Evolutionary conservation across 2,329 filamentous ascomycete species (phyloP).

Genomic region (Pyricularia grisea): DNA sequence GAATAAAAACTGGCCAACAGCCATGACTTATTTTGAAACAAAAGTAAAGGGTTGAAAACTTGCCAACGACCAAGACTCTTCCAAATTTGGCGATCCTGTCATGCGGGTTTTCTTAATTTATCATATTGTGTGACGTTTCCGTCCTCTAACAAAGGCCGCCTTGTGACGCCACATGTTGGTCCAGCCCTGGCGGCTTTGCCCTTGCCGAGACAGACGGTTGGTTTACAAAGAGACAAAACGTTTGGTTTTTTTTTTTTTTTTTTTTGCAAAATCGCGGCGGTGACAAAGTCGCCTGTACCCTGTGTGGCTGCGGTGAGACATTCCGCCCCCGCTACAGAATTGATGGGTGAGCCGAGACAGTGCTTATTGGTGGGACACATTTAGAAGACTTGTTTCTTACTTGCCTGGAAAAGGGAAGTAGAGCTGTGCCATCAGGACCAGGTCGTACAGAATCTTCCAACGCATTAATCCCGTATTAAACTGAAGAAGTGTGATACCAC

Average conservation of each 20-base stretch:
- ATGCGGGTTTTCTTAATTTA: neutral
- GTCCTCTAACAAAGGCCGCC: neutral
- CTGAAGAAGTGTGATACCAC: neutral
- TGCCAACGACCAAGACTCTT: neutral
- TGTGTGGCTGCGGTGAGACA: neutral
- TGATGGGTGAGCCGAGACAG: neutral
- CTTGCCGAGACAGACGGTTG: neutral
- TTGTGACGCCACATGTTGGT: neutral
- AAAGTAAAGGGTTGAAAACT: too few relatives aligned
- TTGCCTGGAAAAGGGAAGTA: neutral
- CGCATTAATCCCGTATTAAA: neutral
- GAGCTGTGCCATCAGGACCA: neutral
- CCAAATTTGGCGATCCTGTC: neutral
- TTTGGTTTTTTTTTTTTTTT: too few relatives aligned
- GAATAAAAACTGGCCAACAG: neutral
- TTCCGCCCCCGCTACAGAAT: neutral
- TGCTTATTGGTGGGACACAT: neutral
- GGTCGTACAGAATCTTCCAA: neutral
- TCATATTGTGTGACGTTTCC: neutral
- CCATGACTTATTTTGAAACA: too few relatives aligned
- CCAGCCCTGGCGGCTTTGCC: neutral
- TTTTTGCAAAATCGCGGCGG: neutral
- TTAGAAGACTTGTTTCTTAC: neutral
- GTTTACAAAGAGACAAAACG: too few relatives aligned
- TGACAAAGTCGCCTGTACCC: neutral